These are phyloP conservation scores for Pestalotiopsis sp. DNA, from an alignment of 2,329 filamentous ascomycete species.

Conservation along the genomic window DNA sequence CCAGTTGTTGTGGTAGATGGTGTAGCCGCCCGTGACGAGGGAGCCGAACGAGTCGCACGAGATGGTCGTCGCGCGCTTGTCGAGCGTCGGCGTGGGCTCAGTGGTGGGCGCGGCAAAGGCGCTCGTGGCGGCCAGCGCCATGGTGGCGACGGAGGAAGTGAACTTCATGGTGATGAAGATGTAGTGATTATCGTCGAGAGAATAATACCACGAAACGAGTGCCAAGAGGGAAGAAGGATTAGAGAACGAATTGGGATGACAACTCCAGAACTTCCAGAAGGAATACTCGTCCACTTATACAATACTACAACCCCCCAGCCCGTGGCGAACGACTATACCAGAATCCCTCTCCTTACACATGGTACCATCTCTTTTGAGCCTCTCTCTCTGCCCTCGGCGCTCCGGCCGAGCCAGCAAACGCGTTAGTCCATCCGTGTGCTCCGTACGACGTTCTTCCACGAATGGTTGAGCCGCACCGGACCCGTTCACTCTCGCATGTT, in stretches of 20 bases:
- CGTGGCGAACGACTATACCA: background rate
- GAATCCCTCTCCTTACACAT: background rate
- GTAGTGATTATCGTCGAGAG: background rate
- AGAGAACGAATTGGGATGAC: background rate
- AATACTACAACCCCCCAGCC: background rate
- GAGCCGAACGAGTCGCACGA: conserved; percentile 43
- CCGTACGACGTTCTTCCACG: conserved; percentile 8
- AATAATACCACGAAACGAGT: background rate
- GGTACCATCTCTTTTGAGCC: background rate
- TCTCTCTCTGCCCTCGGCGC: background rate
- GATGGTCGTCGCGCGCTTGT: conserved; percentile 35
- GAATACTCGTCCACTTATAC: background rate
- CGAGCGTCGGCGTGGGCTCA: conserved; percentile 26
- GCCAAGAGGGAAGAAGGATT: background rate
- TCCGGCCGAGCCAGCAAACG: background rate
- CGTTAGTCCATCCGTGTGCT: background rate
- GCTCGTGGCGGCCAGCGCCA: conserved; percentile 30
- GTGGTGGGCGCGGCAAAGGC: conserved; percentile 24
- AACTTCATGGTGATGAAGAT: conserved; percentile 11
- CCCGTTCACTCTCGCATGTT: background rate
- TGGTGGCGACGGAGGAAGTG: conserved; percentile 22
- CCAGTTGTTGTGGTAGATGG: conserved; percentile 58
- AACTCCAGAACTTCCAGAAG: background rate
- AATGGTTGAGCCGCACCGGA: conserved; percentile 4
- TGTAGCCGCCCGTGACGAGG: conserved; percentile 42